A percentile compares a stretch with the other conserved stretches of the same genome.
Evolutionary conservation across 2,329 filamentous ascomycete species (phyloP).

Genomic region (Fusarium brachygibbosum): DNA sequence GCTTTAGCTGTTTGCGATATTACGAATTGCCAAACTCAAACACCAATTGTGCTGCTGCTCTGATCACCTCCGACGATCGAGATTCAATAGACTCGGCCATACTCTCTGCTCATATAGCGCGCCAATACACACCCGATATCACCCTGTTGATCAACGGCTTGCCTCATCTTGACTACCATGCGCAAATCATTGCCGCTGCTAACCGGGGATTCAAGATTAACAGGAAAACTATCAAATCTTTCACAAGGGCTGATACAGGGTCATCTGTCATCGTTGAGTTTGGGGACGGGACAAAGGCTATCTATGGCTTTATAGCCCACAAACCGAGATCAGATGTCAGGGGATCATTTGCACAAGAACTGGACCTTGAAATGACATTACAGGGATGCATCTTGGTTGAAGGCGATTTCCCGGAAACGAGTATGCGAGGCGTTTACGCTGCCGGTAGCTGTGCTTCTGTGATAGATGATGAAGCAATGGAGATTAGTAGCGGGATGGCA

Average conservation of each 20-base stretch:
- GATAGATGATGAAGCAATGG: accelerated
- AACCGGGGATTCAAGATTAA: accelerated
- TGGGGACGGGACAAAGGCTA: accelerated
- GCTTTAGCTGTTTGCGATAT: neutral
- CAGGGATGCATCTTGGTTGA: neutral
- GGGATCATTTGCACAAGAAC: neutral
- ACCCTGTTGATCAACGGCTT: neutral
- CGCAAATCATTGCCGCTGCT: accelerated
- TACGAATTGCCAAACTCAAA: accelerated
- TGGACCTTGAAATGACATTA: neutral
- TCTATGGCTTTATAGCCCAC: neutral
- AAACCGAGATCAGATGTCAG: accelerated
- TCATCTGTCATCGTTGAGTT: constrained; percentile 1
- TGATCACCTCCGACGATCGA: neutral
- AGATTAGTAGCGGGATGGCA: neutral
- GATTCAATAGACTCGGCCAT: neutral
- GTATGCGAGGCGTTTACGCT: neutral
- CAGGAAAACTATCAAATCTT: accelerated
- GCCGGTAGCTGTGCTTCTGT: neutral
- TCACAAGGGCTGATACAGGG: accelerated
- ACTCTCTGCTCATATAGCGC: neutral
- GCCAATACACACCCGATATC: neutral
- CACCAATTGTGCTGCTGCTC: accelerated
- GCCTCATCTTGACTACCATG: neutral
- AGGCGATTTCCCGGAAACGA: neutral